These are phyloP conservation scores for Tricholoma saponaceum DNA, from an alignment of 768 basidiomycete species.

Conservation along the genomic window DNA sequence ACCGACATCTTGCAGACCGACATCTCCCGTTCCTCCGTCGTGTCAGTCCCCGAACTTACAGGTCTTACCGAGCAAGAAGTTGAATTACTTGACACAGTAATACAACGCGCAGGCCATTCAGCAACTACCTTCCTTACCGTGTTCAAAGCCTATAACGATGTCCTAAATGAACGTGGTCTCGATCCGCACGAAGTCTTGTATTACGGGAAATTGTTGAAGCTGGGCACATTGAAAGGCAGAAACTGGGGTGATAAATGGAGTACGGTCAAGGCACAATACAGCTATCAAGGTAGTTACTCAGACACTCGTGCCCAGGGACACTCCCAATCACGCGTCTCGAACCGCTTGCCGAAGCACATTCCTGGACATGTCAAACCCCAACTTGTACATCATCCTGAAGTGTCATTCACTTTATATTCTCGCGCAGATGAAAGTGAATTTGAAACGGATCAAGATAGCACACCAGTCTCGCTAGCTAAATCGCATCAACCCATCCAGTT, in stretches of 20 bases:
- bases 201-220: conserved; percentile 78
- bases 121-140: conserved; percentile 76
- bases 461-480: background rate
- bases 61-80: conserved; percentile 54
- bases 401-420: conserved; percentile 12
- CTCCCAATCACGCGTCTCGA: background rate
- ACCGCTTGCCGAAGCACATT: conserved; percentile 1
- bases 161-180: conserved; percentile 69
- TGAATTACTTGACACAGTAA: conserved; percentile 70
- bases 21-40: conserved; percentile 35
- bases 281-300: conserved; percentile 24
- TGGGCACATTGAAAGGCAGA: conserved; percentile 75
- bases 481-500: conserved; percentile 2
- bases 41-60: conserved; percentile 47
- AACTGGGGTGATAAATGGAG: conserved; percentile 85
- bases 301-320: background rate
- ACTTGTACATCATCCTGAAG: conserved; percentile 5
- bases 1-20: conserved; percentile 24
- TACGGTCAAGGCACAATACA: conserved; percentile 56
- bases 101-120: conserved; percentile 58
- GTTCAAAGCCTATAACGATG: conserved; percentile 84
- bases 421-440: conserved; percentile 6
- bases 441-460: background rate
- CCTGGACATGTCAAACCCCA: conserved; percentile 3
- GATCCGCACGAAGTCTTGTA: conserved; percentile 78